Base-by-base conservation (phyloP, 352 stramenopile species). In the Elongisporangium anandrum region DNA sequence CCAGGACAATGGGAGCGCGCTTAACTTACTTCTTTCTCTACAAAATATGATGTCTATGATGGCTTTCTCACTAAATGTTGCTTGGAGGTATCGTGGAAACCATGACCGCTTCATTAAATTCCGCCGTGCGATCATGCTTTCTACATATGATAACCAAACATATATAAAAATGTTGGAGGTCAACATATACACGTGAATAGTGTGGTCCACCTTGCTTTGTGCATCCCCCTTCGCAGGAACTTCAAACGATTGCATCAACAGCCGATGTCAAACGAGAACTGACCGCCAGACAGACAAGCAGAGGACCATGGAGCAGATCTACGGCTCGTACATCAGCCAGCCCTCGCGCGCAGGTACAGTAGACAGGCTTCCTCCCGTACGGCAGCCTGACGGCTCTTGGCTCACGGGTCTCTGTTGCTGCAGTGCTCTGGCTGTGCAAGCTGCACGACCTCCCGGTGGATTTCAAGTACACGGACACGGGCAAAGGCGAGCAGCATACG, bases 371-470 rank as follows among this genome's bases (percentile, higher is more conserved):
- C 24, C 24, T 8, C 24, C 29, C 29, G 9, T 15, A 61, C 19
- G 2, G 22, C 8, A 45, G 23, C 51, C 53, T n/a, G n/a, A 22
- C 52, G 24, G 21, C 23, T 60, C 50, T 20, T 12, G 49, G 54
- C 23, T 52, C 52, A 45, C 21, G 22, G 8, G 1, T 45, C 13
- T 56, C 20, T 41, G 16, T 23, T 54, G 20, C 29, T 52, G 52
- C 22, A 91, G 81, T 89, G 12, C 56, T 69, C 56, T 91, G 81
- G 81, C 72, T 91, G 20, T 89, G 79, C 69, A 83, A 87, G 73
- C 41, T 84, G 48, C 78, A 92, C 60, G 61, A 92, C 63, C 65
- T 87, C 64, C 67, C 66, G 45, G 72, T 88, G 60, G 61, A 77
- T 48, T 85, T 78, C 77, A 79, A 85, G 54, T 73, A 73, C 55